Conservation (phyloP, 1,284 basidiomycete genomes). For the Austroboletus niveus region DNA sequence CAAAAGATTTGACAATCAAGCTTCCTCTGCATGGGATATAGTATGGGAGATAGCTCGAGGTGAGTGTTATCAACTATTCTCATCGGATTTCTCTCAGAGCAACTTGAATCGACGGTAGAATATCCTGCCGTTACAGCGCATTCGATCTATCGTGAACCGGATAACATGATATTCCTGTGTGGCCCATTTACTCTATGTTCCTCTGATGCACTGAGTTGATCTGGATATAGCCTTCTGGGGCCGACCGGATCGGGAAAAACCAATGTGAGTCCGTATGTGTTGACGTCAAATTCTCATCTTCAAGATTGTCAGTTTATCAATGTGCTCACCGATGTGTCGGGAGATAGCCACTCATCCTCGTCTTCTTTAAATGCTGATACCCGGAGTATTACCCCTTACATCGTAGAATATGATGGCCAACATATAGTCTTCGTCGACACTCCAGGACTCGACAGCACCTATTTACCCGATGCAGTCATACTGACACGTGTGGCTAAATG, state of each 20-base stretch:
- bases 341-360: neutral
- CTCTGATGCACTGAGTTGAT: neutral
- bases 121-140: neutral
- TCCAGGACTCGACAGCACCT: constrained; percentile 6
- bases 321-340: neutral
- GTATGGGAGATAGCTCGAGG: neutral
- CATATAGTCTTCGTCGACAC: constrained; percentile 11
- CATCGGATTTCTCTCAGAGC: too few relatives aligned
- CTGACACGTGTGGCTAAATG: constrained; percentile 1
- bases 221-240: constrained; percentile 5
- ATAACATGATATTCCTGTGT: constrained; percentile 6
- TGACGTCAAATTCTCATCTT: neutral
- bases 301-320: constrained; percentile 10
- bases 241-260: constrained; percentile 14
- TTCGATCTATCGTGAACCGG: neutral
- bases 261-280: neutral
- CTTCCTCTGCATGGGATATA: constrained; percentile 1
- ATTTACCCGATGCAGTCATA: neutral
- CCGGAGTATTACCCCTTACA: neutral
- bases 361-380: neutral
- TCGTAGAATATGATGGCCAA: constrained; percentile 1
- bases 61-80: neutral
- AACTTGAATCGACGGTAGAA: neutral
- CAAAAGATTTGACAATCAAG: constrained; percentile 6
- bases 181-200: neutral